These are phyloP conservation scores for Combretum micranthum DNA, from an alignment of 345 rosid genomes.

Conservation along the genomic window DNA sequence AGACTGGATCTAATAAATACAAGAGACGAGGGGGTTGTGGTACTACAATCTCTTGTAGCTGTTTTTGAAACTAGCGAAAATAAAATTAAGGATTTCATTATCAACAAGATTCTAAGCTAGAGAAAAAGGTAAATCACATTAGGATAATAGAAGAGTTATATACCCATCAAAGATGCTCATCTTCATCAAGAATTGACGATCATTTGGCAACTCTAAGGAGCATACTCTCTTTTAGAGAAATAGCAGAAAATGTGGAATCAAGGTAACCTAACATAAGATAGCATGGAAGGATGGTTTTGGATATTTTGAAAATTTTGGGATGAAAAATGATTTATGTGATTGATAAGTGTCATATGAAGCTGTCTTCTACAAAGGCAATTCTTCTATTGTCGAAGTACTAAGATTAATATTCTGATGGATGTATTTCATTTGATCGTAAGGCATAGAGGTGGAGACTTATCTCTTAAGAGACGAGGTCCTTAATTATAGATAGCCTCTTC, in stretches of 20 bases:
- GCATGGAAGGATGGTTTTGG: not conserved
- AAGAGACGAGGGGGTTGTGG: too few relatives aligned
- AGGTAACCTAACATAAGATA: constrained; percentile 37
- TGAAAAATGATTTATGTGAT: constrained; percentile 3
- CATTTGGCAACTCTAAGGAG: constrained; percentile 61
- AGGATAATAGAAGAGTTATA: constrained; percentile 83
- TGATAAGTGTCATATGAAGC: constrained; percentile 84
- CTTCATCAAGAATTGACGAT: constrained; percentile 73
- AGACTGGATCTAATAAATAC: too few relatives aligned
- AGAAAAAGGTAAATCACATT: constrained; percentile 30
- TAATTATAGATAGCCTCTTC: too few relatives aligned
- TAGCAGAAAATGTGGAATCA: constrained; percentile 63
- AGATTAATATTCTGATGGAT: constrained; percentile 84
- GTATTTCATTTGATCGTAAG: constrained; percentile 62
- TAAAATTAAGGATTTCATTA: constrained; percentile 72
- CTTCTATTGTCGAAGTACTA: constrained; percentile 81
- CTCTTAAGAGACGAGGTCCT: too few relatives aligned
- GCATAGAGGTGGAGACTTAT: constrained; percentile 68
- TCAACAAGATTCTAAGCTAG: constrained; percentile 56
- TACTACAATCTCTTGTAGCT: constrained; percentile 89
- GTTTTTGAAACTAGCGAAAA: constrained; percentile 95
- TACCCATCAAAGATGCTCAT: constrained; percentile 91
- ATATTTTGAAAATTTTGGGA: not conserved
- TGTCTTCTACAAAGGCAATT: constrained; percentile 93
- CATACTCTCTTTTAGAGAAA: constrained; percentile 67